Base-by-base conservation (phyloP, 2,329 filamentous ascomycete genomes). In the Talaromyces pinophilus region DNA sequence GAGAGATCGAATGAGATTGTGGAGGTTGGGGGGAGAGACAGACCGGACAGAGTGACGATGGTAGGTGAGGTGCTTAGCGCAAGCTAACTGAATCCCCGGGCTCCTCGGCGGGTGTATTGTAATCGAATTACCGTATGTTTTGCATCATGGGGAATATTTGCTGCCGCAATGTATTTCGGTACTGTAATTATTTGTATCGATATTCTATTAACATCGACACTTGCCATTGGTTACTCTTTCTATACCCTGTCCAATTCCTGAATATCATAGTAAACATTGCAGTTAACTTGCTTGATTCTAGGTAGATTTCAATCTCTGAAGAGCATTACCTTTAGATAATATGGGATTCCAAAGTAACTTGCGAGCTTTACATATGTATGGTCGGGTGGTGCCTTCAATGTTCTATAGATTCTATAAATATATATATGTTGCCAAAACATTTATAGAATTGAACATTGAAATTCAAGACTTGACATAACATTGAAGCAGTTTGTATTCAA, bases 21-120 rank as follows among this genome's bases (percentile, higher is more conserved):
- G 57, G 57, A 60, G 57, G 57, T 60, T 60, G 38, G 57, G 57
- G 30, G 38, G 55, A 42, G 52, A 55, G 52, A 35, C 28, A 33
- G 52, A 13, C 33, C 28, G 33, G 48, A 50, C 11, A 25, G 48
- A 52, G 61, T 63, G 61, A 63, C 22, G 61, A 54, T 55, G 61
- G 61, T 50, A 55, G 61, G 35, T 46, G 40, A 35, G 59, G 38
- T 60, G 25, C 35, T 30, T 54, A 40, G 62, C 38, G 62, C 40
- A 60, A 44, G 38, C 57, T 60, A 30, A n/a, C 35, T 42, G 10
- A 59, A 15, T 25, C 17, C 50, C 61, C 48, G 33, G 60, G 46
- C 48, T 62, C 28, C 33, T 55, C 61, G 62, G 38, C 52, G 48
- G 33, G 33, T 46, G 57, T 46, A 30, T n/a, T 44, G 57, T 60